A percentile compares a stretch with the other conserved stretches of the same genome.
Conservation (phyloP, 768 basidiomycete species). For the Hygrophorus pudorinus region DNA sequence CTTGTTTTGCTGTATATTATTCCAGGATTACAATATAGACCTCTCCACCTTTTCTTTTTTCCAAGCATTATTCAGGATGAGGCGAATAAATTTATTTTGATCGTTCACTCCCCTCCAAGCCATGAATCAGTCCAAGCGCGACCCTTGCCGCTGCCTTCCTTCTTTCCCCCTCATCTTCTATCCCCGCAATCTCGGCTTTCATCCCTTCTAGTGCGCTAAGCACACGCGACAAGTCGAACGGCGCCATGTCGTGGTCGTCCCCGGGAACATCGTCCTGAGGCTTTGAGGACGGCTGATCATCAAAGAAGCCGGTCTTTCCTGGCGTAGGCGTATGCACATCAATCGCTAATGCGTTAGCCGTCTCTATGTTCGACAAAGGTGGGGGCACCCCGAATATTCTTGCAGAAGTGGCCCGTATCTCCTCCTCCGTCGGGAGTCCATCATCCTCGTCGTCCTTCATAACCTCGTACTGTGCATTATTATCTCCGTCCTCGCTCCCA, state of each 20-base stretch:
- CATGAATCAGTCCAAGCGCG: slow-evolving; percentile 65
- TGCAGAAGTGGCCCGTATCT: slow-evolving; percentile 37
- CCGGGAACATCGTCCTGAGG: slow-evolving; percentile 17
- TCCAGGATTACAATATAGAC: too few species aligned
- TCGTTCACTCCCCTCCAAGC: slow-evolving; percentile 36
- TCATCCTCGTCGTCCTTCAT: slow-evolving; percentile 21
- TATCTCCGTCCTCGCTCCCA: slow-evolving; percentile 26
- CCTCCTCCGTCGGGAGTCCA: slow-evolving; percentile 35
- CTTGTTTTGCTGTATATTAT: neutral
- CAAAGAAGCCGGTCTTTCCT: too few species aligned
- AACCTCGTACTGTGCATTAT: slow-evolving; percentile 7
- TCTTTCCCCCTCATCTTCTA: slow-evolving; percentile 52
- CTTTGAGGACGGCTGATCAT: too few species aligned
- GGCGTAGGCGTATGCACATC: slow-evolving; percentile 1
- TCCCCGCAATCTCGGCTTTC: slow-evolving; percentile 65
- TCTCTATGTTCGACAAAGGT: neutral
- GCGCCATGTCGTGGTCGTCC: slow-evolving; percentile 28
- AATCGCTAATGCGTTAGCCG: neutral
- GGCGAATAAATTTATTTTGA: too few species aligned
- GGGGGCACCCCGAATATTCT: slow-evolving; percentile 37
- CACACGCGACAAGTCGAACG: slow-evolving; percentile 56
- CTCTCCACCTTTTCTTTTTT: too few species aligned
- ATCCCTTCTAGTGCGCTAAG: slow-evolving; percentile 53
- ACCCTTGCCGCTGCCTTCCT: slow-evolving; percentile 62
- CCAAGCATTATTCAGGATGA: too few species aligned